Evolutionary conservation across 164 flowering plant species (phyloP).

Genomic region (Vitis cinerea): DNA sequence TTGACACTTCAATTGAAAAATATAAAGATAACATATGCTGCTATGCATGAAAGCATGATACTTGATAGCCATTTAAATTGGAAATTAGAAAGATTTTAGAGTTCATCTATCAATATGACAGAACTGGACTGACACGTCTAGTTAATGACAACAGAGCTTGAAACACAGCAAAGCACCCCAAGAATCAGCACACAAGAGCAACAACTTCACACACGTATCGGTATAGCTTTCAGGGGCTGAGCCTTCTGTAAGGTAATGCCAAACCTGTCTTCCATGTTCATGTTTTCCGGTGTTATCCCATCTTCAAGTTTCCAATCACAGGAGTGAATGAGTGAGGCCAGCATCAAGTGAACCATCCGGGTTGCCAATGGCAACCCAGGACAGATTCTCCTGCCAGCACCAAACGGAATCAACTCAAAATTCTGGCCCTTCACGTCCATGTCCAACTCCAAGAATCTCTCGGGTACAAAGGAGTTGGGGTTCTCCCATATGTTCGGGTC

Average conservation of each 20-base stretch:
- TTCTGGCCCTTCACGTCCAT: conserved; percentile 26
- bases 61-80: too few species aligned
- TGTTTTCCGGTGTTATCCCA: neutral
- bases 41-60: too few species aligned
- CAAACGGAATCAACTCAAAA: conserved; percentile 31
- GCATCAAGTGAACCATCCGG: neutral
- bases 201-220: too few species aligned
- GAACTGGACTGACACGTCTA: too few species aligned
- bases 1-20: too few species aligned
- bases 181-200: too few species aligned
- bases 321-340: neutral
- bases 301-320: neutral
- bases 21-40: too few species aligned
- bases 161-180: too few species aligned
- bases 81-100: too few species aligned
- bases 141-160: too few species aligned
- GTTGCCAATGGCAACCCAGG: neutral
- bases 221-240: too few species aligned
- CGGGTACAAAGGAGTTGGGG: conserved; percentile 22
- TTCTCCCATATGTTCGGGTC: conserved; percentile 26
- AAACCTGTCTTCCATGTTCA: conserved; percentile 24
- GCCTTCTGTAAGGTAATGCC: conserved; percentile 22
- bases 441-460: conserved; percentile 28
- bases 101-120: too few species aligned
- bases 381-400: neutral